Evolutionary conservation across 2,329 filamentous ascomycete species (phyloP).

Genomic region (Fusarium sp.): DNA sequence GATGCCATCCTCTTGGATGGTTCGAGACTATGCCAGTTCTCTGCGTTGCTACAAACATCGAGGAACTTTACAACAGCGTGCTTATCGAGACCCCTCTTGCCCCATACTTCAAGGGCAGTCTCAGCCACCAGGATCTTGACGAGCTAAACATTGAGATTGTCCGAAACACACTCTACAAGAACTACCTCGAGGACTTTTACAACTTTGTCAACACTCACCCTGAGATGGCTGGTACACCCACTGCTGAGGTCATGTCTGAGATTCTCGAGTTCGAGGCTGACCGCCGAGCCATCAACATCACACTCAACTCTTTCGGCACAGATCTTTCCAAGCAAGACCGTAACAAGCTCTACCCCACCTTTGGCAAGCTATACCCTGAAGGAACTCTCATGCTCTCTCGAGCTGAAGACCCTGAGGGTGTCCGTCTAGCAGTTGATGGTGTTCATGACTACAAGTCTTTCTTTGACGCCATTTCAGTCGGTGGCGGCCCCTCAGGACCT

Average conservation of each 20-base stretch:
- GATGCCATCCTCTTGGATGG: constrained; percentile 97
- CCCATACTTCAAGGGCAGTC: constrained; percentile 95
- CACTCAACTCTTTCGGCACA: constrained; percentile 97
- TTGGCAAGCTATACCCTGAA: constrained; percentile 92
- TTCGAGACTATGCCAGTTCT: constrained; percentile 99
- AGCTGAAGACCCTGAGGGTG: constrained; percentile 94
- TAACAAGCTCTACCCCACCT: constrained; percentile 94
- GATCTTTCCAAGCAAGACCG: constrained; percentile 93
- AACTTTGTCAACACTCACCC: constrained; percentile 90
- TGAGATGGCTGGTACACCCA: constrained; percentile 88
- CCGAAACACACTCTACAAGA: constrained; percentile 98
- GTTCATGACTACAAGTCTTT: constrained; percentile 94
- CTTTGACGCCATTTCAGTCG: constrained; percentile 89
- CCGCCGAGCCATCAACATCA: constrained; percentile 97
- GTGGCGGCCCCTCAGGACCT: constrained; percentile 75
- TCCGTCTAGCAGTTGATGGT: constrained; percentile 91
- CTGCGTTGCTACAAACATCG: constrained; percentile 97
- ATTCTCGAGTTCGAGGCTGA: constrained; percentile 97
- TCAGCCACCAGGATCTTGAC: constrained; percentile 96
- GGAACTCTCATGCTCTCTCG: constrained; percentile 94
- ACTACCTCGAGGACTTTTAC: constrained; percentile 98
- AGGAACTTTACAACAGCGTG: constrained; percentile 98
- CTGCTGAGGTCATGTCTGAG: constrained; percentile 93
- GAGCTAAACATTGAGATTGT: constrained; percentile 99
- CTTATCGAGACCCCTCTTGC: constrained; percentile 96